Evolutionary conservation across 176 grass and related monocot species (phyloP).

Genomic region (Phyllostachys edulis): DNA sequence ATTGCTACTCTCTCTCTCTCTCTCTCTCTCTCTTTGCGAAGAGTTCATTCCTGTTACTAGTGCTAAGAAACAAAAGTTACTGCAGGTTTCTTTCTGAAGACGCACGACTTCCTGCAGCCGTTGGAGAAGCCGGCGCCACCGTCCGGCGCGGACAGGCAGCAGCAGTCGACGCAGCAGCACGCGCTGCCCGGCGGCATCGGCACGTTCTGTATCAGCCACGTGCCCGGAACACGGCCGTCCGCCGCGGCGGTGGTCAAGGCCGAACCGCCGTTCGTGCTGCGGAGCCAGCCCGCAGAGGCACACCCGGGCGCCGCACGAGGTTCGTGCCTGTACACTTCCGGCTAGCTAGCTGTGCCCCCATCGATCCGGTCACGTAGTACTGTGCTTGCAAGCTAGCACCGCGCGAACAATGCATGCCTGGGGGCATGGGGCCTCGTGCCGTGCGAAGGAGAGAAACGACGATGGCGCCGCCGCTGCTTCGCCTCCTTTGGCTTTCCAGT

Average conservation of each 20-base stretch:
- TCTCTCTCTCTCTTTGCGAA: too few relatives aligned
- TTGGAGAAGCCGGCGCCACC: constrained; percentile 39
- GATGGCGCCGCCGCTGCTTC: not conserved
- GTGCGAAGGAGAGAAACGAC: not conserved
- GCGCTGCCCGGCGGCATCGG: constrained; percentile 57
- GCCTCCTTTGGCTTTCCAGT: not conserved
- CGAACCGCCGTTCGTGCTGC: constrained; percentile 53
- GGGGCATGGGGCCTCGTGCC: not conserved
- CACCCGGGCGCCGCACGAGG: constrained; percentile 41
- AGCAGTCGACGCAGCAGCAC: constrained; percentile 25
- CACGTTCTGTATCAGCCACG: constrained; percentile 68
- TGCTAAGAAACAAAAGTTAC: not conserved
- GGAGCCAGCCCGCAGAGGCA: constrained; percentile 45
- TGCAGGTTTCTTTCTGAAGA: constrained; percentile 62
- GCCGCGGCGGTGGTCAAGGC: constrained; percentile 31
- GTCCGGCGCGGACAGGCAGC: not conserved
- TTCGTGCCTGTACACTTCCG: not conserved
- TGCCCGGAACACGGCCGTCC: constrained; percentile 20
- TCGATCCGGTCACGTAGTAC: not conserved
- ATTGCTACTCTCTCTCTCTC: not conserved
- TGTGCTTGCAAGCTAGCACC: not conserved
- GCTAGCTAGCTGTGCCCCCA: not conserved
- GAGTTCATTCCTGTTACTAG: not conserved
- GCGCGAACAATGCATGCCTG: not conserved
- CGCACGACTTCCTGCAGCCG: constrained; percentile 79